These are phyloP conservation scores for Aeminium ludgeri DNA, from an alignment of 495 filamentous ascomycete genomes.

Conservation along the genomic window DNA sequence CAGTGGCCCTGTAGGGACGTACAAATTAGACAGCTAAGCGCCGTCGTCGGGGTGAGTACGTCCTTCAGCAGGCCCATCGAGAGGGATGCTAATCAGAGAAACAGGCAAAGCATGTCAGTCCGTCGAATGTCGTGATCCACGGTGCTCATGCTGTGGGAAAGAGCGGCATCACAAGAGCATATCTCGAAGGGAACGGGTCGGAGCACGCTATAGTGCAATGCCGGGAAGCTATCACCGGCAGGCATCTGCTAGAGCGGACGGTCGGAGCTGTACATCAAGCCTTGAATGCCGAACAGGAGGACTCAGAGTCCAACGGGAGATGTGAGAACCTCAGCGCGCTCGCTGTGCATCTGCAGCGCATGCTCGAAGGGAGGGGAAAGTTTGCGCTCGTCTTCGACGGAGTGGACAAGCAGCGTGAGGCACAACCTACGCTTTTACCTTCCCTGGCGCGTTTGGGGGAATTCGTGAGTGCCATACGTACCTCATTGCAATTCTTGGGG, in stretches of 20 bases:
- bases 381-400: constrained; percentile 80
- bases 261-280: constrained; percentile 31
- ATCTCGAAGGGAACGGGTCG: constrained; percentile 39
- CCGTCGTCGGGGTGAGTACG: constrained; percentile 18
- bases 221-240: constrained; percentile 72
- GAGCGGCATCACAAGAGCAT: constrained; percentile 44
- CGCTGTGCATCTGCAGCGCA: constrained; percentile 45
- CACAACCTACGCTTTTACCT: constrained; percentile 63
- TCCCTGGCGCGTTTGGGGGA: constrained; percentile 65
- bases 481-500: background rate
- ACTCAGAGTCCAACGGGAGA: constrained; percentile 30
- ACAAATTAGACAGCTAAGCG: constrained; percentile 21
- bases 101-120: constrained; percentile 30
- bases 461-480: constrained; percentile 31
- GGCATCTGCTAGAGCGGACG: constrained; percentile 66
- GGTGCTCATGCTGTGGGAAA: constrained; percentile 92
- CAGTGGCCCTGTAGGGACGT: constrained; percentile 24
- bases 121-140: constrained; percentile 54
- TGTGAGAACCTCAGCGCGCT: constrained; percentile 68
- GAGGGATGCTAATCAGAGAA: constrained; percentile 1
- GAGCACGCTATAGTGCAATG: constrained; percentile 59
- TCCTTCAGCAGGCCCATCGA: background rate
- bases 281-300: constrained; percentile 27
- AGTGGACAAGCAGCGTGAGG: constrained; percentile 76
- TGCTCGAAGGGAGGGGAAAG: constrained; percentile 31